Evolutionary conservation across 805 yeast species (phyloP).

Genomic region (Candida oleophila): DNA sequence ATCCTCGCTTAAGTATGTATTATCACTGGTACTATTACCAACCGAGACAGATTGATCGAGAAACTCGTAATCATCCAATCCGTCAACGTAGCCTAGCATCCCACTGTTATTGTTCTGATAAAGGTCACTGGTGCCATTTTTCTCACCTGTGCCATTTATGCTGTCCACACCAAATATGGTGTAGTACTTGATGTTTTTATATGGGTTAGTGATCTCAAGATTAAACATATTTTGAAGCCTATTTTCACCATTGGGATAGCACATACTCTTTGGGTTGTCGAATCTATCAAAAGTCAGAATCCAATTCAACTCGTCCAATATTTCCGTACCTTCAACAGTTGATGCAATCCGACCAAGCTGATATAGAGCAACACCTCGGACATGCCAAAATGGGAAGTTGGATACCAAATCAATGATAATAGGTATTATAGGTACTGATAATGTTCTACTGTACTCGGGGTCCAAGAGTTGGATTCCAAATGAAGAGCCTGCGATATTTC

Average conservation of each 20-base stretch:
- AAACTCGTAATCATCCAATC: not conserved
- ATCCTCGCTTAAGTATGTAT: slow-evolving; percentile 4
- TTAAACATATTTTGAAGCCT: slow-evolving; percentile 14
- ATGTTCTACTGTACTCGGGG: slow-evolving; percentile 23
- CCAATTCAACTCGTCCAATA: slow-evolving; percentile 84
- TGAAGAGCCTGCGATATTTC: slow-evolving; percentile 73
- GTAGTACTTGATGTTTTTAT: slow-evolving; percentile 23
- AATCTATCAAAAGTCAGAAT: slow-evolving; percentile 18
- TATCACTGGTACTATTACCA: not conserved
- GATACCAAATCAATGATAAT: slow-evolving; percentile 43
- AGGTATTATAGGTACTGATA: slow-evolving; percentile 33
- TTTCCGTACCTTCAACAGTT: slow-evolving; percentile 79
- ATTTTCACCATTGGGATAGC: slow-evolving; percentile 17
- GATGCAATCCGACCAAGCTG: slow-evolving; percentile 72
- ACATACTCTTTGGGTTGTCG: slow-evolving; percentile 15
- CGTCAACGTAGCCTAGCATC: not conserved
- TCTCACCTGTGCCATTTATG: not conserved
- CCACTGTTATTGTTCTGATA: not conserved
- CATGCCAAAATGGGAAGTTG: slow-evolving; percentile 45
- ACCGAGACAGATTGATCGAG: slow-evolving; percentile 4
- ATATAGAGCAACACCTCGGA: slow-evolving; percentile 76
- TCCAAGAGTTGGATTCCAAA: slow-evolving; percentile 56
- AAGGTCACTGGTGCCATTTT: not conserved
- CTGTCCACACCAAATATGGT: slow-evolving; percentile 18
- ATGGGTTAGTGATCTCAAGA: slow-evolving; percentile 21